A percentile compares a stretch with the other conserved stretches of the same genome.
phyloP scores from a whole-genome alignment of 345 rosid genomes.

The Acer campestre region DNA sequence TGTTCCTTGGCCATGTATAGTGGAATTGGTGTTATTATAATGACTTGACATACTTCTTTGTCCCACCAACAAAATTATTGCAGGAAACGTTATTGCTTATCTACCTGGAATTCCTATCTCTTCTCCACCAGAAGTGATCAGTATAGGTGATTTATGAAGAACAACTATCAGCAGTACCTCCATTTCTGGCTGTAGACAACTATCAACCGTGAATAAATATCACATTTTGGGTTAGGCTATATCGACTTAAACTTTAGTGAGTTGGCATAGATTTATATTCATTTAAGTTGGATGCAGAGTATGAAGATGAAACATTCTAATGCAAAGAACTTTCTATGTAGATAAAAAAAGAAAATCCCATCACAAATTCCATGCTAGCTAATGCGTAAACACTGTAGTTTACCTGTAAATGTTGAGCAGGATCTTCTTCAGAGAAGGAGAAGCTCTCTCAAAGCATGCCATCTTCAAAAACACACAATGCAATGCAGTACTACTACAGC shows the following conservation, averaged over 20 bases:
- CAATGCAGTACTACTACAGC: not conserved
- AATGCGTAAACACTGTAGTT: constrained; percentile 3
- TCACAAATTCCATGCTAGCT: no score
- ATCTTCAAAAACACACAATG: constrained; percentile 14
- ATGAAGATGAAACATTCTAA: no score
- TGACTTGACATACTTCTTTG: not conserved
- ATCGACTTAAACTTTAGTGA: no score
- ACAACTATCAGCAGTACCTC: not conserved
- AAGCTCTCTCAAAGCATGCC: constrained; percentile 56
- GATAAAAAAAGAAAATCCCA: no score
- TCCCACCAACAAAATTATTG: constrained; percentile 14
- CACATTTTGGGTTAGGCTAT: no score
- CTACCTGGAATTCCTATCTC: constrained; percentile 8
- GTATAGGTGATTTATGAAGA: not conserved
- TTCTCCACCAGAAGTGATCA: not conserved
- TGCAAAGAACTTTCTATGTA: no score
- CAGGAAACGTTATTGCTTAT: constrained; percentile 1
- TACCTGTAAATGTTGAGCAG: constrained; percentile 48
- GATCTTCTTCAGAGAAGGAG: constrained; percentile 53
- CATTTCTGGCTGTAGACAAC: not conserved
- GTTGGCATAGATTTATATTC: no score
- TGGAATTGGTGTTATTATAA: not conserved
- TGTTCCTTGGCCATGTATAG: not conserved
- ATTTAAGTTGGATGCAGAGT: no score
- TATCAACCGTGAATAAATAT: not conserved